Evolutionary conservation across 83 land plant genomes (phyloP).

Genomic region (Larix sibirica): DNA sequence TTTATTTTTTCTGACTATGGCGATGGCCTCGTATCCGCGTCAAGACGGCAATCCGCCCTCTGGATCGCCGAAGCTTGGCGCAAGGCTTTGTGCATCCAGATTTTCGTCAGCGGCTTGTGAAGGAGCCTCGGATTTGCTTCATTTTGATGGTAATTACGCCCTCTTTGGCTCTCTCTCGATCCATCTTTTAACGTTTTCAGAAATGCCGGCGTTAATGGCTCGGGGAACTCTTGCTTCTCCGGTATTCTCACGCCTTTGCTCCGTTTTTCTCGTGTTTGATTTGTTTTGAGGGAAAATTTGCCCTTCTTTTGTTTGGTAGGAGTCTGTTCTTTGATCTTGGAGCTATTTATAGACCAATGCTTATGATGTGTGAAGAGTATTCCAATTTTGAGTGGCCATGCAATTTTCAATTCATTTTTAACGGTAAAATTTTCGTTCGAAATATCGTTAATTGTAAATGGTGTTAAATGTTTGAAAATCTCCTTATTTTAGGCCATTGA

Average conservation of each 20-base stretch:
- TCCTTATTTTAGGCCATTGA: neutral
- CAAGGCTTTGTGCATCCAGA: neutral
- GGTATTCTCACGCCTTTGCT: neutral
- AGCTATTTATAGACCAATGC: too few relatives aligned
- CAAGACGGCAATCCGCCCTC: neutral
- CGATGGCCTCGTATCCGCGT: neutral
- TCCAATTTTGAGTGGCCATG: neutral
- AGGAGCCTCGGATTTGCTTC: neutral
- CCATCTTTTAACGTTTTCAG: neutral
- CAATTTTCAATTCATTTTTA: neutral
- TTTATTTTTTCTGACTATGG: neutral
- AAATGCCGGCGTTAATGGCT: neutral
- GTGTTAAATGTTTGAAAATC: neutral
- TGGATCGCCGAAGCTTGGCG: neutral
- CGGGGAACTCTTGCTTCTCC: neutral
- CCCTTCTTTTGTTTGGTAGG: neutral
- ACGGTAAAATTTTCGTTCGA: neutral
- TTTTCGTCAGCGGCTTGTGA: neutral
- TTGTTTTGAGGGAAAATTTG: neutral
- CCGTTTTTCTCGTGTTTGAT: neutral
- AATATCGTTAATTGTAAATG: neutral
- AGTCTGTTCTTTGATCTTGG: neutral
- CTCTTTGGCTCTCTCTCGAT: neutral
- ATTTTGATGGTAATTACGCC: neutral
- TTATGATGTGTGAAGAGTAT: neutral